A percentile compares a stretch with the other conserved stretches of the same genome.
phyloP scores from a whole-genome alignment of 192 early-diverging fungal species.

The Coemansia sp. region DNA sequence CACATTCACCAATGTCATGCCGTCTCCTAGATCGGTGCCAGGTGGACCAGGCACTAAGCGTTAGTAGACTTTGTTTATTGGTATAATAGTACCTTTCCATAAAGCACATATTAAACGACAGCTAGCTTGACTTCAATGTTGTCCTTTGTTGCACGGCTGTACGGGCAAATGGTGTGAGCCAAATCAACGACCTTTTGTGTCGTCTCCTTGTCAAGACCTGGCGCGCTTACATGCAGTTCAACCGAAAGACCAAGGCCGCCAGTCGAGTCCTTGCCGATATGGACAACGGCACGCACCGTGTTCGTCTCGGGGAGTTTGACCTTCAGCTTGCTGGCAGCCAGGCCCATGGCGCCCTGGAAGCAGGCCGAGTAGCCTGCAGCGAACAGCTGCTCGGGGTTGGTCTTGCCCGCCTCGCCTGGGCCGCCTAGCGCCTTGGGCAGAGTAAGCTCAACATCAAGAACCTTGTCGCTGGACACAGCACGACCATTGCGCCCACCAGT shows the following conservation, averaged over 20 bases:
- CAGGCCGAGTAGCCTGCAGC: constrained; percentile 62
- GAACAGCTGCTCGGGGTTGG: constrained; percentile 64
- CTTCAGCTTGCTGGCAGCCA: constrained; percentile 52
- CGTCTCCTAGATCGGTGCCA: neutral
- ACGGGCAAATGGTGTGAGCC: constrained; percentile 62
- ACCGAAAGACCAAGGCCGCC: constrained; percentile 58
- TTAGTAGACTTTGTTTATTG: neutral
- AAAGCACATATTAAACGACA: constrained; percentile 30
- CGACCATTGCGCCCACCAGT: constrained; percentile 62
- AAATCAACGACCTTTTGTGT: constrained; percentile 53
- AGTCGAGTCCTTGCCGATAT: constrained; percentile 58
- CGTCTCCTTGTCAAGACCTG: constrained; percentile 52
- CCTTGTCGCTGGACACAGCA: constrained; percentile 58
- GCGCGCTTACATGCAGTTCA: constrained; percentile 55
- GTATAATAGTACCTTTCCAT: too few species aligned
- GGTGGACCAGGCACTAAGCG: neutral
- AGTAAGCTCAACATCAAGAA: constrained; percentile 56
- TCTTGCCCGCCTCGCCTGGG: constrained; percentile 56
- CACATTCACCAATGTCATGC: neutral
- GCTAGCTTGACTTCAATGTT: constrained; percentile 61
- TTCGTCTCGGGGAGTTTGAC: constrained; percentile 51
- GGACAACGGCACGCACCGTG: constrained; percentile 54
- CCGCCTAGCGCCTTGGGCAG: constrained; percentile 64
- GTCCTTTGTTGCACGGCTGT: constrained; percentile 55
- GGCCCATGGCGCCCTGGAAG: constrained; percentile 62